Evolutionary conservation across 768 basidiomycete species (phyloP), one percentile per base, ranked within the genome.

Genomic region (Boletus edulis): DNA sequence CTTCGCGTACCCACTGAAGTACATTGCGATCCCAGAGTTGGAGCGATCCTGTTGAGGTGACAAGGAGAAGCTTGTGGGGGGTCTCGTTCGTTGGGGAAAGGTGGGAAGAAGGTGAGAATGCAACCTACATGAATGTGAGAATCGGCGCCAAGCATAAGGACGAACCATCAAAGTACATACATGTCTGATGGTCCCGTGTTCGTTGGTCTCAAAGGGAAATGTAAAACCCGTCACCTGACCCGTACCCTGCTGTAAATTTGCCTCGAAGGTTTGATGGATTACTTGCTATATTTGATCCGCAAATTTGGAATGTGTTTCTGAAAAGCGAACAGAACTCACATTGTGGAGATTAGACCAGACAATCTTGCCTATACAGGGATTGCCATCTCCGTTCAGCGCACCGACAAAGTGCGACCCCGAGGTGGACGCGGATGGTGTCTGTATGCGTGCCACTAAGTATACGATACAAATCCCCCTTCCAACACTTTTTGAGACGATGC

Each of bases 1-100:
- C 94, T 65, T 96, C 94, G 46, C 94, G 78, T 0, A 80, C 81
- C 92, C 93, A 96, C 29, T 79, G 75, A 29, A 83, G 72, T 35
- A 75, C 64, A 29, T 82, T 75, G 22, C 81, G 78, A 45, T 82
- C 73, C 89, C 91, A 91, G 10, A 87, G 71, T 60, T 94, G 88
- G 27, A 94, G 62, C 5, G 89, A 76, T 11, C 91, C 92, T 2
- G 87, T 86, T n/a, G 82, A 81, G 0, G 89, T 89, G 1, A 85
- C 84, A 18, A 92, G 51, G 18, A 85, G 67, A 7, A 85, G 39
- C 53, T 55, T 67, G 32, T 66, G 51, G 54, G 17, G 79, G 75
- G 75, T 57, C 17, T 78, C 72, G 8, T 64, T 72, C 51, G 62
- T 61, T 5, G 69, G 69, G 31, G 71, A 63, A 1, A 75, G 70